Base-by-base conservation (phyloP, 371 early-diverging fungal species). In the Mortierella sp. region DNA sequence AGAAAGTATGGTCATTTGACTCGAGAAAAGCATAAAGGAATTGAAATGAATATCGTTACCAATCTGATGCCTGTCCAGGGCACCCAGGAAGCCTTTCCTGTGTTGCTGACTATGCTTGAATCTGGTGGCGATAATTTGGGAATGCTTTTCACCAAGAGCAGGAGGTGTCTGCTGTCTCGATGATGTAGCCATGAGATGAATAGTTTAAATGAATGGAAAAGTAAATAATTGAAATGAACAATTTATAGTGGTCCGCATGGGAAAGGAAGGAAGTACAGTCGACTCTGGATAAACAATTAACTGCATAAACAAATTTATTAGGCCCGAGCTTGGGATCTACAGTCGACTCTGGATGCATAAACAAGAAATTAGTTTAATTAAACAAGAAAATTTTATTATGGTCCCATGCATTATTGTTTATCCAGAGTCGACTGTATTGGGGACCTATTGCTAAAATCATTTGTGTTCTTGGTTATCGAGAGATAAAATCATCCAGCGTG, bases 11-110 rank as follows among this genome's bases (percentile, higher is more conserved):
- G n/a, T n/a, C n/a, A 34, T 34, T 7, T 57, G 19, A 57, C 15
- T 17, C 10, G 9, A 57, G 34, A 29, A 1, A 32, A 28, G 26
- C 7, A 23, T 42, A 40, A 32, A 63, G 35, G 22, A 13, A 37
- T 32, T 5, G 22, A 29, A 29, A 19, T 31, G 3, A 37, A 7
- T 8, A n/a, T 23, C 12, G 8, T 66, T 76, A 76, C 77, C 77
- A 35, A 76, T 76, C 60, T 76, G 77, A 49, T 76, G 77, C 22
- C 77, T 62, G 60, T 67, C 77, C 51, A 76, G 28, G 2, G 72
- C 51, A 3, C 72, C 77, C 35, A 76, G 43, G 40, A 76, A 49
- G 6, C 77, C 77, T 28, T 60, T 72, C 45, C 77, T 66, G 61
- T 62, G 76, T 9, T 45, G 19, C 64, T 58, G 64, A 10, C 22